These are phyloP conservation scores for Saccharomyces pastorianus DNA, from an alignment of 1,139 yeast species.

Conservation along the genomic window DNA sequence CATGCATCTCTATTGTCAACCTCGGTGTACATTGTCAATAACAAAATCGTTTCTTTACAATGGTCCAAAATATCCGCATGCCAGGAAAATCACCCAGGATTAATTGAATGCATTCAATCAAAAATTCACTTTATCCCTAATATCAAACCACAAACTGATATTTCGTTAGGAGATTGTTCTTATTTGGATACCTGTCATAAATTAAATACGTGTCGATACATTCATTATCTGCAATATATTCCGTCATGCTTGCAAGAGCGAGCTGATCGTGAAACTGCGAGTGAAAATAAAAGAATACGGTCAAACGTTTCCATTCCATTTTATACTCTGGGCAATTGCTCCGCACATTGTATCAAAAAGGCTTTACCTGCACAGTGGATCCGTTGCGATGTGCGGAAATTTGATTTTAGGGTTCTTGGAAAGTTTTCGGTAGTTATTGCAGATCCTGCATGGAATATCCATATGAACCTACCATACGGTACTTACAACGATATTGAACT, in stretches of 20 bases:
- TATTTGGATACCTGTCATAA: slow-evolving; percentile 91
- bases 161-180: slow-evolving; percentile 80
- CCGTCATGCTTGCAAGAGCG: slow-evolving; percentile 34
- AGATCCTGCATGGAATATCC: slow-evolving; percentile 89
- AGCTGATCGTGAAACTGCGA: slow-evolving; percentile 28
- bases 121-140: slow-evolving; percentile 61
- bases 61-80: slow-evolving; percentile 19
- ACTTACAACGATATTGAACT: slow-evolving; percentile 70
- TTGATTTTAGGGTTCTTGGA: slow-evolving; percentile 65
- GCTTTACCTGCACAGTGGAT: slow-evolving; percentile 72
- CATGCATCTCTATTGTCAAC: slow-evolving; percentile 36
- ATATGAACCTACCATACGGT: slow-evolving; percentile 73
- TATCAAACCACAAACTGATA: slow-evolving; percentile 52
- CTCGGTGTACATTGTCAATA: slow-evolving; percentile 22
- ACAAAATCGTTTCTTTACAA: slow-evolving; percentile 27
- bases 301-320: slow-evolving; percentile 30
- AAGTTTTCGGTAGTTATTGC: slow-evolving; percentile 82
- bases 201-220: slow-evolving; percentile 67
- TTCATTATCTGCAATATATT: slow-evolving; percentile 63
- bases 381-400: slow-evolving; percentile 65
- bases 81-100: slow-evolving; percentile 25
- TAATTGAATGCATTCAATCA: slow-evolving; percentile 37
- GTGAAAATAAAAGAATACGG: slow-evolving; percentile 18
- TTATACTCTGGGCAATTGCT: slow-evolving; percentile 51
- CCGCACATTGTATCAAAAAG: slow-evolving; percentile 30